Evolutionary conservation across 768 basidiomycete species (phyloP).

Genomic region (Mycena maculata): DNA sequence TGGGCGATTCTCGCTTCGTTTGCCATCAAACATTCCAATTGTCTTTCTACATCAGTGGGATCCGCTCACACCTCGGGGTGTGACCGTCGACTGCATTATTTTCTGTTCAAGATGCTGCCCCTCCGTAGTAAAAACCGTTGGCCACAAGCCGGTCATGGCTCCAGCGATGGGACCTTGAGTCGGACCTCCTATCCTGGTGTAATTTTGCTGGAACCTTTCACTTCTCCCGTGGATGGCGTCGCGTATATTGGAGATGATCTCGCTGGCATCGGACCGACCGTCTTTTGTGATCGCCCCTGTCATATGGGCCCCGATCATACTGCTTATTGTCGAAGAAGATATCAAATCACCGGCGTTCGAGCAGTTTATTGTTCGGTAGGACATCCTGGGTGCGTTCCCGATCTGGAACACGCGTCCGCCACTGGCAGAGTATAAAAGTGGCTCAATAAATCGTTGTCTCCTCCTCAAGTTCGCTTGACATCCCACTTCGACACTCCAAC

Average conservation of each 20-base stretch:
- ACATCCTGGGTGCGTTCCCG: neutral
- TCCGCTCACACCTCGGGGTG: too few species aligned
- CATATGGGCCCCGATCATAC: slow-evolving; percentile 16
- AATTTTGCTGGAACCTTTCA: neutral
- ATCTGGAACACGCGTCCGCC: neutral
- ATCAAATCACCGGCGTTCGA: neutral
- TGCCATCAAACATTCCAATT: slow-evolving; percentile 15
- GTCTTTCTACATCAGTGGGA: neutral
- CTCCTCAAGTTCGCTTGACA: slow-evolving; percentile 5
- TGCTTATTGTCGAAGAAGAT: slow-evolving; percentile 14
- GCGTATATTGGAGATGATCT: neutral
- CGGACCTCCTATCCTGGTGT: too few species aligned
- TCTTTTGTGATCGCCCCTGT: slow-evolving; percentile 17
- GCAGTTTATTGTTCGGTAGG: slow-evolving; percentile 18
- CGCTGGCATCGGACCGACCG: slow-evolving; percentile 10
- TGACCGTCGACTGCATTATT: too few species aligned
- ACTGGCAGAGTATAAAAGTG: slow-evolving; percentile 10
- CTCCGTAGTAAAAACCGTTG: too few species aligned
- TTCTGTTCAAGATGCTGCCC: too few species aligned
- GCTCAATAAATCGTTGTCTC: neutral
- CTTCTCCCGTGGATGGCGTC: neutral
- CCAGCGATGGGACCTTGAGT: too few species aligned
- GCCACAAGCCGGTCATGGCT: too few species aligned
- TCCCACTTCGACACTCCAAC: neutral
- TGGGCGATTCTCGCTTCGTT: too few species aligned